Evolutionary conservation across 495 filamentous ascomycete genomes (phyloP).

Genomic region (Amorphotheca resinae): DNA sequence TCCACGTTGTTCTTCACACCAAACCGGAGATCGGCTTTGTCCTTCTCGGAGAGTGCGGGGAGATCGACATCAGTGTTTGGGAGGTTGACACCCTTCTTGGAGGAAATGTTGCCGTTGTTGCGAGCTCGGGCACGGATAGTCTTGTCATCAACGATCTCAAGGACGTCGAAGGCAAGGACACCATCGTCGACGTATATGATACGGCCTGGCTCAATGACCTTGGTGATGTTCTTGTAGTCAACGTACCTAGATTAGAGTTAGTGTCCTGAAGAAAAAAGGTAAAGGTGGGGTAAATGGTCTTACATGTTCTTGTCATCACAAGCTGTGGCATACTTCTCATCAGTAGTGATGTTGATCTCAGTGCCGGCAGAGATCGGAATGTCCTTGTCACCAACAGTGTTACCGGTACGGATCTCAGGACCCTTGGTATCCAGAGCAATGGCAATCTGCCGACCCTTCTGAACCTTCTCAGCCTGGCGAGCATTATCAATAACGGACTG

Average conservation of each 20-base stretch:
- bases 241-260: constrained; percentile 55
- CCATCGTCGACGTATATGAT: constrained; percentile 98
- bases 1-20: constrained; percentile 97
- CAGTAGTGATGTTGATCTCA: constrained; percentile 89
- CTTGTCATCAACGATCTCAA: constrained; percentile 78
- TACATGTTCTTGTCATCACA: constrained; percentile 91
- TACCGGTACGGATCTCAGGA: constrained; percentile 94
- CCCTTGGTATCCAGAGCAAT: constrained; percentile 99
- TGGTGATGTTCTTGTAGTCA: constrained; percentile 99
- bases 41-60: constrained; percentile 95
- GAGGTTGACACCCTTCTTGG: constrained; percentile 96
- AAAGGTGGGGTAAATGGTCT: constrained; percentile 22
- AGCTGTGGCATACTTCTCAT: constrained; percentile 79
- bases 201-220: constrained; percentile 85
- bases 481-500: constrained; percentile 95
- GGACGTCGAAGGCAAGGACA: constrained; percentile 86
- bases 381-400: constrained; percentile 74
- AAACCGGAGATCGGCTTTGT: constrained; percentile 82
- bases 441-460: constrained; percentile 76
- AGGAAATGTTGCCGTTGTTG: constrained; percentile 97
- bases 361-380: constrained; percentile 73
- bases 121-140: constrained; percentile 71
- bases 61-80: constrained; percentile 98
- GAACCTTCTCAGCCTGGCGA: constrained; percentile 62
- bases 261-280: background rate